Evolutionary conservation across 192 early-diverging fungal species (phyloP).

Genomic region (Glomus cerebriforme): DNA sequence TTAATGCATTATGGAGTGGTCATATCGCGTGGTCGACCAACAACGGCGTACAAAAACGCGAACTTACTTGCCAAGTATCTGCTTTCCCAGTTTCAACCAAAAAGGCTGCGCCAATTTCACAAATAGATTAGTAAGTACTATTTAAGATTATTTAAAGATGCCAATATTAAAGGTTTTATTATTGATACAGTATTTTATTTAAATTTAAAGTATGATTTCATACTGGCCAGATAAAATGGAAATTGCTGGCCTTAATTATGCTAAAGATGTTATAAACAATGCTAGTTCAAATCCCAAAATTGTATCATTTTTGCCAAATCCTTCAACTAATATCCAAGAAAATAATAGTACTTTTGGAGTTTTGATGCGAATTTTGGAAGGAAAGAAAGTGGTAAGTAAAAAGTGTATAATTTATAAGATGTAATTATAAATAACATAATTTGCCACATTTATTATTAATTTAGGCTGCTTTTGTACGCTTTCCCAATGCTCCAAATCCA

Average conservation of each 20-base stretch:
- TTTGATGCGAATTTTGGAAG: constrained; percentile 13
- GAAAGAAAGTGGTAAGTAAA: neutral
- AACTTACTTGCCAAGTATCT: constrained; percentile 8
- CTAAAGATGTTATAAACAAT: neutral
- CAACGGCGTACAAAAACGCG: neutral
- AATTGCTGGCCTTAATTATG: neutral
- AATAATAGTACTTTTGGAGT: neutral
- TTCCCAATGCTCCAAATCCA: constrained; percentile 12
- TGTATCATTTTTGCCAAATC: constrained; percentile 1
- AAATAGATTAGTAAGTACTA: constrained; percentile 4
- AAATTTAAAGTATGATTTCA: neutral
- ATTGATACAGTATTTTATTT: neutral
- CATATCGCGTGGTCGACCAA: constrained; percentile 4
- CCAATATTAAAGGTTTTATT: neutral
- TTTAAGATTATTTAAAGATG: neutral
- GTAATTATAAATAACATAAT: neutral
- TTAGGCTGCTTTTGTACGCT: constrained; percentile 14
- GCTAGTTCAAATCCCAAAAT: neutral
- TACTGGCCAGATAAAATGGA: constrained; percentile 17
- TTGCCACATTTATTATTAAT: neutral
- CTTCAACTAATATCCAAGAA: neutral
- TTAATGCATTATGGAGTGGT: constrained; percentile 15
- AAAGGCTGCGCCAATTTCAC: neutral
- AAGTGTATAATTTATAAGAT: neutral
- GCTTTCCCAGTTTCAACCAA: neutral